Percentiles rank a stretch among this genome's conserved stretches.
Evolutionary conservation across 345 rosid genomes (phyloP).

Genomic region (Lagerstroemia speciosa): DNA sequence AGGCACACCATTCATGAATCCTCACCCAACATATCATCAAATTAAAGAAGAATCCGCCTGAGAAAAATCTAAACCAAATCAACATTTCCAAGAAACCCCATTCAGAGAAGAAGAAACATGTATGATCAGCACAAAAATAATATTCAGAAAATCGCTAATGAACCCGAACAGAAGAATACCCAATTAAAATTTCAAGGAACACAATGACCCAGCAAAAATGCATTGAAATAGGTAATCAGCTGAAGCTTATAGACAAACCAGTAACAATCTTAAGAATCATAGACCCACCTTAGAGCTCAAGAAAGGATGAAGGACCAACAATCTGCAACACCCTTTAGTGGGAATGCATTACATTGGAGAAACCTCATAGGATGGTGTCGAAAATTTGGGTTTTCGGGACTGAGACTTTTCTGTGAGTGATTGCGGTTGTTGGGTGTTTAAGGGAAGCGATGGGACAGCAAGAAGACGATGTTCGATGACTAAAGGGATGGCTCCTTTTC

Average conservation of each 20-base stretch:
- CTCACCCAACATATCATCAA: neutral
- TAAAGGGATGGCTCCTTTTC: neutral
- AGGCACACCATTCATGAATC: neutral
- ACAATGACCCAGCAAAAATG: neutral
- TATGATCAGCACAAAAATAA: neutral
- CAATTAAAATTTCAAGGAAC: neutral
- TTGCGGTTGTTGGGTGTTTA: neutral
- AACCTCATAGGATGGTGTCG: neutral
- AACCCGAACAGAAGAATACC: neutral
- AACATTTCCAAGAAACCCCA: neutral
- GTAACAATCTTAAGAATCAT: neutral
- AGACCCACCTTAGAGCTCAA: neutral
- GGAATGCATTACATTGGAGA: neutral
- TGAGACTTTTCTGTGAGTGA: neutral
- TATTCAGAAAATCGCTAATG: neutral
- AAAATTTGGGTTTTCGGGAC: neutral
- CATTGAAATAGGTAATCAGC: neutral
- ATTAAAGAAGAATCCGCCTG: neutral
- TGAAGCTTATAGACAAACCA: neutral
- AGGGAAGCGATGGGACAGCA: neutral
- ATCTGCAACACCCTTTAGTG: neutral
- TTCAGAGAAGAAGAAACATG: neutral
- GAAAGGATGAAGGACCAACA: neutral
- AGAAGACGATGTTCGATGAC: neutral
- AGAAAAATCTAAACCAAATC: neutral